Conservation (phyloP, 768 basidiomycete species). For the Lentinus tigrinus region DNA sequence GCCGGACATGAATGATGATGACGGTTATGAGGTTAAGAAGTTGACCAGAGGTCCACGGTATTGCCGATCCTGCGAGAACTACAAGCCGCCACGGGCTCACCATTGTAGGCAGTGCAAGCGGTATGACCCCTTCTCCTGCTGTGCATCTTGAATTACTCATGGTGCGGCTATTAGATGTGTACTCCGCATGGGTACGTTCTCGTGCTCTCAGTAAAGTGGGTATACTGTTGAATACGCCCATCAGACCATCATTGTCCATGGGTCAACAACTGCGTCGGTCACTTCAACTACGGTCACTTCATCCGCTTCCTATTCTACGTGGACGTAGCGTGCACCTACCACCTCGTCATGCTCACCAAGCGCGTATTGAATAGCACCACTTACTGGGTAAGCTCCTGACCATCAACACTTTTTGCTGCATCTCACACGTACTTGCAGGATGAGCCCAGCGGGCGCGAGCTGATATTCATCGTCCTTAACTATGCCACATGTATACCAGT, state of each 20-base stretch:
- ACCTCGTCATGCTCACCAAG: constrained; percentile 76
- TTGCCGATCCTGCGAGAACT: constrained; percentile 82
- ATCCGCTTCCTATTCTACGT: constrained; percentile 92
- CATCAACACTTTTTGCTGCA: background rate
- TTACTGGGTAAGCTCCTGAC: constrained; percentile 50
- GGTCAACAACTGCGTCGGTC: constrained; percentile 94
- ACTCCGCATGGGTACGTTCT: constrained; percentile 78
- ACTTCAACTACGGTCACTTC: constrained; percentile 86
- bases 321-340: constrained; percentile 86
- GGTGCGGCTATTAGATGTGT: constrained; percentile 54
- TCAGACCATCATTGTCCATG: constrained; percentile 90
- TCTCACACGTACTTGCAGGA: constrained; percentile 43
- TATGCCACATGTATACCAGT: constrained; percentile 85
- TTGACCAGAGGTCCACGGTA: constrained; percentile 79
- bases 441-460: constrained; percentile 63
- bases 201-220: background rate
- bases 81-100: constrained; percentile 88
- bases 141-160: background rate
- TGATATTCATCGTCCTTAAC: constrained; percentile 87
- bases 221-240: background rate
- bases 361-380: constrained; percentile 53
- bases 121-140: constrained; percentile 38
- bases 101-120: constrained; percentile 88
- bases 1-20: constrained; percentile 64
- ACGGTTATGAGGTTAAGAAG: constrained; percentile 89